phyloP scores from a whole-genome alignment of 2,329 filamentous ascomycete species.

The Lachnellula hyalina region DNA sequence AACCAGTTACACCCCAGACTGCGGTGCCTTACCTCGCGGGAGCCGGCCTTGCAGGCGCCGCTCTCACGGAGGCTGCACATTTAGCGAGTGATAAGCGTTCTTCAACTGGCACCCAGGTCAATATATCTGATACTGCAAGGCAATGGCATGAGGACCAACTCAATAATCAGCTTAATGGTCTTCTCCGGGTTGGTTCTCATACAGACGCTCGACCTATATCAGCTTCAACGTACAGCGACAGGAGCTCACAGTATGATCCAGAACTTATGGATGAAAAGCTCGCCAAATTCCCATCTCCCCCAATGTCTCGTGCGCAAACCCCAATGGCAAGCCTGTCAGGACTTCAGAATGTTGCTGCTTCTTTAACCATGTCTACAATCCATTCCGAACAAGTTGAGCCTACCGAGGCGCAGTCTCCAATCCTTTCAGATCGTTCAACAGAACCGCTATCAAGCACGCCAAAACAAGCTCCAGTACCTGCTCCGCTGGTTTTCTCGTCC shows the following conservation, averaged over 20 bases:
- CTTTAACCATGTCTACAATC: conserved; percentile 31
- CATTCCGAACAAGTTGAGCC: conserved; percentile 34
- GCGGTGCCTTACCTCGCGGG: conserved; percentile 17
- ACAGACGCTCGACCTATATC: conserved; percentile 40
- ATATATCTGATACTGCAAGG: conserved; percentile 27
- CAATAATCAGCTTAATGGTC: conserved; percentile 11
- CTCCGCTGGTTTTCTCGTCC: conserved; percentile 25
- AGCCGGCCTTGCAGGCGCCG: conserved; percentile 16
- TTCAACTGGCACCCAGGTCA: conserved; percentile 17
- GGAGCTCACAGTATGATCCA: conserved; percentile 45
- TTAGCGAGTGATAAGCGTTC: conserved; percentile 12
- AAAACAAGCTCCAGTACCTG: conserved; percentile 29
- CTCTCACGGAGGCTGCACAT: conserved; percentile 11
- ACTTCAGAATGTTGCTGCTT: conserved; percentile 10
- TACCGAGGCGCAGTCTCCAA: conserved; percentile 8
- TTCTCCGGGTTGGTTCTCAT: conserved; percentile 12
- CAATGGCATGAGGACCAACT: conserved; percentile 28
- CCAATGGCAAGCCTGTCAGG: conserved; percentile 19
- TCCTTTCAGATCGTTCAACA: not conserved
- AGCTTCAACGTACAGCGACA: conserved; percentile 45
- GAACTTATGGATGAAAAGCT: conserved; percentile 46
- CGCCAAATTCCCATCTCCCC: conserved; percentile 50
- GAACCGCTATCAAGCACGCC: conserved; percentile 1
- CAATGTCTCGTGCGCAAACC: conserved; percentile 34
- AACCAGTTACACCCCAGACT: conserved; percentile 17